Base-by-base conservation (phyloP, 1,284 basidiomycete genomes). In the Sanguinoderma infundibulare region DNA sequence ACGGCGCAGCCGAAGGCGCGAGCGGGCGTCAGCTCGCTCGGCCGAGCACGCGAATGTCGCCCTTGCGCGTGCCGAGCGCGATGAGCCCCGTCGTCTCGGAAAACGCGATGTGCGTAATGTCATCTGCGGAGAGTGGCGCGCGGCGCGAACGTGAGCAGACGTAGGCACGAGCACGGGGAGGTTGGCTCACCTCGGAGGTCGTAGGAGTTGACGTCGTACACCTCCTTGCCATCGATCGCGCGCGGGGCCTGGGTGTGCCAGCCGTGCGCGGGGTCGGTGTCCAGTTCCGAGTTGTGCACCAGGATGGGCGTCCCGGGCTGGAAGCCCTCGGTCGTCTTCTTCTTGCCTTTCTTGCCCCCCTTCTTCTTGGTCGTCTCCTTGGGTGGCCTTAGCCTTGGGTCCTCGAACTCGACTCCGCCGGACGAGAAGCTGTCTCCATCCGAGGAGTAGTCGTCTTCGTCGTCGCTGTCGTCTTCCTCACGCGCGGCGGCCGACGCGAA, bases 51-150 rank as follows among this genome's bases (percentile, higher is more conserved):
- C 63, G 62, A 34, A 75, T 61, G 35, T 79, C 72, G 5, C 83
- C 82, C 12, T 75, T 73, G 36, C 83, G 72, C 63, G 81, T 82
- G 0, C 79, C 83, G 34, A 83, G 63, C 1, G 76, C 73, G 47
- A 84, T 79, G 22, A 62, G 72, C 5, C 83, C 82, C 53, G 76
- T 81, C 17, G 77, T 69, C 65, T 85, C 83, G 2, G 77, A 78
- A 57, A 84, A 75, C 1, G 80, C 79, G 61, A 82, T 81, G 60
- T 79, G 77, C 5, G 75, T 79, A 17, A 83, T 70, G 67, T 83
- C 81, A 66, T 82, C 82, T 84, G 63, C 8, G 39, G 14, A 24
- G 22, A 28, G 10, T 24, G 15, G 26, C 24, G 4, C 47, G 40
- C 15, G 14, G 22, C 14, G 38, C 26, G 24, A 28, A 14, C 32